phyloP scores from a whole-genome alignment of 225 moss, liverwort and hornwort species.

The Physcomitrium patens region DNA sequence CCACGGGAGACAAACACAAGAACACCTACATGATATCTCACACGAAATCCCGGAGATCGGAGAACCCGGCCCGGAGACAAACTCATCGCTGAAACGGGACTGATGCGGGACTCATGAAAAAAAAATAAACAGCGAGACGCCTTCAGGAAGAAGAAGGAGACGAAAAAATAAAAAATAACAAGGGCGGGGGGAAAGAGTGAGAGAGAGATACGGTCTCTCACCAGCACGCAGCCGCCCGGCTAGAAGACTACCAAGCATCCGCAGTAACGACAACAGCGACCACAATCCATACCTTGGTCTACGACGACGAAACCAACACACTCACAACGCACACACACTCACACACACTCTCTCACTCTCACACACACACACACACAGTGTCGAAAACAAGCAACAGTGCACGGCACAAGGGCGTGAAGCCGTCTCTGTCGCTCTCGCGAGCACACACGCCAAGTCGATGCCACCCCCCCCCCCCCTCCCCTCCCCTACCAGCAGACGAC shows the following conservation, averaged over 20 bases:
- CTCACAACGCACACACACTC: slow-evolving; percentile 21
- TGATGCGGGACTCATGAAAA: not conserved
- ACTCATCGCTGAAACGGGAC: slow-evolving; percentile 4
- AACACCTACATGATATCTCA: slow-evolving; percentile 22
- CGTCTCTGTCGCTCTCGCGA: not conserved
- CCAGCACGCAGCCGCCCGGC: slow-evolving; percentile 19
- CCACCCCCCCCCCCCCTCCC: not conserved
- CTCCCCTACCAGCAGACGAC: not conserved
- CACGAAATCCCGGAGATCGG: slow-evolving; percentile 44
- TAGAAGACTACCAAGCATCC: not conserved
- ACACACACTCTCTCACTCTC: no score
- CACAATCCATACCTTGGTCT: slow-evolving; percentile 1
- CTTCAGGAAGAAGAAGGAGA: no score
- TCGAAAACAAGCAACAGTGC: slow-evolving; percentile 56
- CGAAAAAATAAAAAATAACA: no score
- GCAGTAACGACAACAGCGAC: not conserved
- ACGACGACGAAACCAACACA: slow-evolving; percentile 40
- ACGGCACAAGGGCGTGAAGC: slow-evolving; percentile 19
- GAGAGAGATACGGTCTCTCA: slow-evolving; percentile 19
- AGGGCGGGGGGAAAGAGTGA: no score
- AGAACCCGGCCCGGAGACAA: not conserved
- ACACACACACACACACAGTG: slow-evolving; percentile 26
- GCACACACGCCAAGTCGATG: slow-evolving; percentile 9
- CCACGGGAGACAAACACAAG: not conserved
- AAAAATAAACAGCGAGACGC: not conserved